Base-by-base conservation (phyloP, 768 basidiomycete genomes). In the Russula earlei region DNA sequence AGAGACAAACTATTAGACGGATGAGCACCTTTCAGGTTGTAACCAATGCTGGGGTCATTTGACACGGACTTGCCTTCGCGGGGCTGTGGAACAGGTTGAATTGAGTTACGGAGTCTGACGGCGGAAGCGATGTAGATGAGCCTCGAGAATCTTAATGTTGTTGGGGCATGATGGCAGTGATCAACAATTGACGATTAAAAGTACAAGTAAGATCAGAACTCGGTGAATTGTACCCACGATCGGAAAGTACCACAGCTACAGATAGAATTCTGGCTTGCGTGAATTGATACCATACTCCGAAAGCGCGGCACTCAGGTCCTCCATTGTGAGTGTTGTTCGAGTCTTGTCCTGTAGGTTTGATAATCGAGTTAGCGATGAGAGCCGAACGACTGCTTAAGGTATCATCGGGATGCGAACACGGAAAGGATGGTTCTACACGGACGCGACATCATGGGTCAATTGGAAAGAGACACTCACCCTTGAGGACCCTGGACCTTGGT, bases 221-320 rank as follows among this genome's bases (percentile, higher is more conserved):
- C 34, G 29, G 56, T 45, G 29, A 20, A 48, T 40, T n/a, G 22
- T 38, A 59, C 36, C 45, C 51, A 54, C 42, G 14, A 43, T 36
- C 56, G 24, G 37, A 54, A n/a, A 47, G 44, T 47, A 34, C 41
- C 48, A 52, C 46, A 17, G 22, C 64, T 66, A 92, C 70, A 92
- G 76, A 70, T 87, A 97, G 70, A 92, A 97, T 58, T 97, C 93
- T 15, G 95, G 92, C 64, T 96, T 95, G 67, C 87, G 84, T 14
- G 91, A 79, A 62, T 87, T 93, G 64, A 99, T 91, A 5, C 95
- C 95, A 64, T 98, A 96, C 70, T 99, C 96, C n/a, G 79, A 78
- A 31, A 99, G 78, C 1, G 96, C 96, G 5, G 91, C 77, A 56
- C 87, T 89, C 34, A 99, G 76, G 67, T 99, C 96, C 51, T 99